Base-by-base conservation (phyloP, 2,329 filamentous ascomycete genomes). In the Aspergillus viridinutans region DNA sequence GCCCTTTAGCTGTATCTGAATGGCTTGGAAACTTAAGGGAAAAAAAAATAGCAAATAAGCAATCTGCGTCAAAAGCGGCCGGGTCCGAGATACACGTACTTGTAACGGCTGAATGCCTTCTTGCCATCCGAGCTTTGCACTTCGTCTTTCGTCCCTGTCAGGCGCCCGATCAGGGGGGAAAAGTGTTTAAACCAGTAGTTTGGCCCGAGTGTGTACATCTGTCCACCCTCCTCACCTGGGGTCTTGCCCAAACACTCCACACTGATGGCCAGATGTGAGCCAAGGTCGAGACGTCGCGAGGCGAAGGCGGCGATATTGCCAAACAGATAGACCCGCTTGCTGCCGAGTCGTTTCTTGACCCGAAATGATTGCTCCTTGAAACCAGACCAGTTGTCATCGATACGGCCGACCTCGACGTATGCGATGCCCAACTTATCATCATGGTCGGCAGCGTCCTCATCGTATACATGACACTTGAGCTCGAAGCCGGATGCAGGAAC, bases 351-450 rank as follows among this genome's bases (percentile, higher is more conserved):
- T 78, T 94, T 96, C 80, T 90, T 92, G 56, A 94, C 84, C 53
- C 86, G 81, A 69, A 86, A 94, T 14, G 78, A 75, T 58, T 85
- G 78, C 55, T 87, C 80, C 3, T 82, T 81, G 52, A 92, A 83
- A 0, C 89, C 90, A 8, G 76, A 65, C 90, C 90, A 95, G 42
- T 81, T 72, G 45, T 88, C 84, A 50, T 78, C 78, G 6, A 96
- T 70, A 1, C 75, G 69, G 10, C 80, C 75, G 0, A 89, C 84
- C 20, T 83, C 75, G 54, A 96, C 78, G 49, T 91, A 91, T 3
- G 90, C 90, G 68, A 94, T 95, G 10, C 93, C 93, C 21, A 97
- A 81, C 26, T 90, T 83, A 74, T 97, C 93, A 69, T 97, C 89
- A 62, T 89, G 85, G 70, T 97, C 90, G 1, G 87, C 85, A 35